Evolutionary conservation across 1,284 basidiomycete genomes (phyloP), one percentile per base, ranked within the genome.

Genomic region (Ganoderma meredithae): DNA sequence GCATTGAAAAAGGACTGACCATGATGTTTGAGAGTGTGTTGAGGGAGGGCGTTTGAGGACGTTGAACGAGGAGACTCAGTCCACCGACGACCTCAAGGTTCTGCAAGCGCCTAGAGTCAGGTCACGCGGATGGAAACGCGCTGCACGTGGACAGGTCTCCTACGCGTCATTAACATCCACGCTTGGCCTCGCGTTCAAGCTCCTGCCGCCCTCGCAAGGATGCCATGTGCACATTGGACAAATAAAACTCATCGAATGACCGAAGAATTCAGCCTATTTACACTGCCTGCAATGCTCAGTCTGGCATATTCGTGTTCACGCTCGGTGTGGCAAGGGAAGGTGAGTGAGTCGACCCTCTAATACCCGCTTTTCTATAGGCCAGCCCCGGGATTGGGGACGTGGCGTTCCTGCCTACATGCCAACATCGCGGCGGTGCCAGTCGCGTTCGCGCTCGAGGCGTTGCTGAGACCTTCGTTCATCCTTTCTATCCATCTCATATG

Each of bases 11-110:
- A 39, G 22, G 60, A 74, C 77, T 69, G 59, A 78, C 77, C 77
- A 79, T 78, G 69, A 71, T 74, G 70, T 64, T 53, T 55, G 66
- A 64, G 67, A 69, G 56, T 65, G 75, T 74, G 67, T 76, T 73
- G 75, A 72, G 66, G 68, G 63, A 66, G 63, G 65, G 62, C 40
- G 66, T 62, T 70, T 74, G 73, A 72, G 67, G 66, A 65, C 73
- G 69, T 65, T 71, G 69, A 60, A 65, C 64, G 65, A 60, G 53
- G 53, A 36, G 60, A 44, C 44, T 22, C 27, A 31, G 9, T 36
- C 36, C 36, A 36, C 36, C 9, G 36, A 47, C 62, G 27, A 31
- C 62, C 3, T 53, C 71, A 65, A 66, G 59, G 68, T 70, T 64
- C 67, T 6, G n/a, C 49, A 62, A 56, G 63, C 64, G 65, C 65